A percentile compares a stretch with the other conserved stretches of the same genome.
phyloP scores from a whole-genome alignment of 495 filamentous ascomycete genomes.

The Neurospora africana region DNA sequence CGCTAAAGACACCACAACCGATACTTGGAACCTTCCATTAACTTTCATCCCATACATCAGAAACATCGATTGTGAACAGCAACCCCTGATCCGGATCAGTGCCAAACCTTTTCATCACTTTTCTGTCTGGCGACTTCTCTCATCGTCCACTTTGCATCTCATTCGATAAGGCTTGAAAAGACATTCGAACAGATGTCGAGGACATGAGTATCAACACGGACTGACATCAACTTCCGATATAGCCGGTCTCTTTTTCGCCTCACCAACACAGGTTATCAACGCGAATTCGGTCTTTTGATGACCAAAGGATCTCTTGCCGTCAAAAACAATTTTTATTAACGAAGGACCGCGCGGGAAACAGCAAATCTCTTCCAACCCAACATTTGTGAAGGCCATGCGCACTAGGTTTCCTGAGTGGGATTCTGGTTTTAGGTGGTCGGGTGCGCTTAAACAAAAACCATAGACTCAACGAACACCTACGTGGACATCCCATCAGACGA shows the following conservation, averaged over 20 bases:
- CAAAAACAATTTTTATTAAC: background rate
- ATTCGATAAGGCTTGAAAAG: background rate
- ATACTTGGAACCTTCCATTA: background rate
- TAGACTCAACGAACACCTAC: background rate
- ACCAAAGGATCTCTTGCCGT: background rate
- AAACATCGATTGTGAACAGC: background rate
- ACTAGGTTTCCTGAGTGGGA: constrained; percentile 2
- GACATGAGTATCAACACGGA: background rate
- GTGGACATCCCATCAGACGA: background rate
- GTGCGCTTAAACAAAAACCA: background rate
- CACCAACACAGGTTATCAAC: background rate
- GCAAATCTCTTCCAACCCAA: background rate
- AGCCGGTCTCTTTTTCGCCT: background rate
- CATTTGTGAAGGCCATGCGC: constrained; percentile 13
- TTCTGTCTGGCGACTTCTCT: background rate
- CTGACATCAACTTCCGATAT: background rate
- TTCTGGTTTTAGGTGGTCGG: constrained; percentile 4
- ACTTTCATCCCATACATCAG: background rate
- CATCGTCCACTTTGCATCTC: background rate
- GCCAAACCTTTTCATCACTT: background rate
- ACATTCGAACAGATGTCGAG: background rate
- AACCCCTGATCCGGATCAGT: background rate
- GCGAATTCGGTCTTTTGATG: background rate
- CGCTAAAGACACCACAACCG: background rate
- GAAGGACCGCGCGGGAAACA: background rate